These are phyloP conservation scores for Takashimella tepidaria DNA, from an alignment of 1,284 basidiomycete genomes.

Conservation along the genomic window DNA sequence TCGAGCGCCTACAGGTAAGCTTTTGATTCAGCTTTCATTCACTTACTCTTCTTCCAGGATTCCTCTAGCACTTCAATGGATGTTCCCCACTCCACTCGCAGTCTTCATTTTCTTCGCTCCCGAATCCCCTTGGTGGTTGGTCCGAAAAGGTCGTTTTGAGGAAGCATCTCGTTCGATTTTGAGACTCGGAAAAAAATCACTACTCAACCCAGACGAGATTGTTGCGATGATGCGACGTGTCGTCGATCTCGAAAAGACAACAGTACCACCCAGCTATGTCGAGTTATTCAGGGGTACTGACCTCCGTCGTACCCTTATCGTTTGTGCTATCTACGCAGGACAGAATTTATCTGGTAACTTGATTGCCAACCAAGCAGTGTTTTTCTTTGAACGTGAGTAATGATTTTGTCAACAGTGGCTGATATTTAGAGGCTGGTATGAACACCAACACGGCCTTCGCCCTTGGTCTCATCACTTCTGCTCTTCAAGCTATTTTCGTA, in stretches of 20 bases:
- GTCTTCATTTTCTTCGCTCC: conserved; percentile 32
- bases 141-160: conserved; percentile 47
- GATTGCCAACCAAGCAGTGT: conserved; percentile 37
- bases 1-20: conserved; percentile 25
- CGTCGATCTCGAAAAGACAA: conserved; percentile 17
- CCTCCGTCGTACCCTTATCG: conserved; percentile 48
- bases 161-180: conserved; percentile 38
- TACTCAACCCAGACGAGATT: conserved; percentile 17
- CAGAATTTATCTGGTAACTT: conserved; percentile 39
- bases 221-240: conserved; percentile 33
- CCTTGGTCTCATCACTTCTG: conserved; percentile 34
- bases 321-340: conserved; percentile 40
- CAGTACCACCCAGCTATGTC: conserved; percentile 26
- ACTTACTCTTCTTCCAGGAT: conserved; percentile 6
- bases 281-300: conserved; percentile 49
- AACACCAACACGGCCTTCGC: conserved; percentile 16
- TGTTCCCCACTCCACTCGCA: conserved; percentile 34
- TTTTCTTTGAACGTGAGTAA: conserved; percentile 37
- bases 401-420: not conserved
- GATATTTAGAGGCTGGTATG: not conserved
- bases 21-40: not conserved
- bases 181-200: conserved; percentile 22
- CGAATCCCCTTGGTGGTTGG: conserved; percentile 50
- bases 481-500: conserved; percentile 38
- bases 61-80: conserved; percentile 35